phyloP scores from a whole-genome alignment of 1,284 basidiomycete species.

The Tilletia horrida region DNA sequence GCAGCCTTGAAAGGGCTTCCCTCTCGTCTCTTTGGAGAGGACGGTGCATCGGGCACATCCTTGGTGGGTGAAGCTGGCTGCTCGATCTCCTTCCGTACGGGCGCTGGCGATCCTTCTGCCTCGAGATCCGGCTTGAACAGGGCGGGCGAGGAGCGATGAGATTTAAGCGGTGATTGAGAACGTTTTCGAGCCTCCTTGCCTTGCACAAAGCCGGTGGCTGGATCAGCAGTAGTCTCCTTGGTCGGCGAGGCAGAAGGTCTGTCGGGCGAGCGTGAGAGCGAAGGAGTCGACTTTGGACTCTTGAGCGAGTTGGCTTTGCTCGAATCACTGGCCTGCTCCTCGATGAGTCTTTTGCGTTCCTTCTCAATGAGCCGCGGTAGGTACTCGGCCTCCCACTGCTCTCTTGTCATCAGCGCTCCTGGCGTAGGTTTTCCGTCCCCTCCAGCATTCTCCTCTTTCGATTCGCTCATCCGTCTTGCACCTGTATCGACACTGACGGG shows the following conservation, averaged over 20 bases:
- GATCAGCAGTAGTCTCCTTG: too few relatives aligned
- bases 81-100: too few relatives aligned
- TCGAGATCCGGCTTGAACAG: not conserved
- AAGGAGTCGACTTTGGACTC: not conserved
- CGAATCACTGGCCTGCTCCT: not conserved
- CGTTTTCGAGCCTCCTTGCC: not conserved
- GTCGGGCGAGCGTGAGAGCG: not conserved
- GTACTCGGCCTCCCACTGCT: slow-evolving; percentile 13
- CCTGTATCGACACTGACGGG: not conserved
- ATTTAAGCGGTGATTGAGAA: slow-evolving; percentile 6
- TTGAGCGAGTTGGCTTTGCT: not conserved
- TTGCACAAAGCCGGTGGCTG: not conserved
- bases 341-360: not conserved
- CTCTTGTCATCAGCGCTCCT: not conserved
- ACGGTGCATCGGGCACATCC: not conserved
- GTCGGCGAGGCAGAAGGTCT: not conserved
- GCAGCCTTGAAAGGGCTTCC: slow-evolving; percentile 6
- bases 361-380: not conserved
- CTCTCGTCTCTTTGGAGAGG: not conserved
- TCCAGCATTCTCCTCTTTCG: not conserved
- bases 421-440: not conserved
- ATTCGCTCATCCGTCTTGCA: not conserved
- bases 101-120: too few relatives aligned
- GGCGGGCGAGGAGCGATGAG: slow-evolving; percentile 9
- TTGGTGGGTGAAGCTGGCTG: too few relatives aligned